Conservation (phyloP, 768 basidiomycete genomes). For the Russula foetens region DNA sequence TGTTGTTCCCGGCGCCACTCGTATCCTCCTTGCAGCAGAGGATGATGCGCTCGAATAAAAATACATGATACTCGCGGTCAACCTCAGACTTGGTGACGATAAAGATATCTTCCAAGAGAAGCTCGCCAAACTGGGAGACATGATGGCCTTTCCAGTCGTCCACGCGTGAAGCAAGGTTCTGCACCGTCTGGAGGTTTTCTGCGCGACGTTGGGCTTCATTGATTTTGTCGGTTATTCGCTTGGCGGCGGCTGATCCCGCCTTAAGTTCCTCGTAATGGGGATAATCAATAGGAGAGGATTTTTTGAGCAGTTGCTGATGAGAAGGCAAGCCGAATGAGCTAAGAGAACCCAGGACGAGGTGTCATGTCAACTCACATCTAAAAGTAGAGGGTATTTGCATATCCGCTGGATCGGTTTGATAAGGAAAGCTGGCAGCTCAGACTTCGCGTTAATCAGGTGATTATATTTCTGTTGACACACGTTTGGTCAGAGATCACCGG, state of each 20-base stretch:
- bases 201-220: conserved; percentile 91
- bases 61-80: conserved; percentile 97
- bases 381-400: conserved; percentile 94
- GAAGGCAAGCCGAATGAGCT: conserved; percentile 6
- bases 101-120: conserved; percentile 92
- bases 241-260: conserved; percentile 75
- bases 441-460: conserved; percentile 80
- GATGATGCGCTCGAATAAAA: conserved; percentile 98
- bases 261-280: conserved; percentile 74
- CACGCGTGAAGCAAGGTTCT: conserved; percentile 76
- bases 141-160: conserved; percentile 99
- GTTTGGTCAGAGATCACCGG: conserved; percentile 18
- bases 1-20: conserved; percentile 40
- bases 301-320: conserved; percentile 65
- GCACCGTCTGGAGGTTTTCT: conserved; percentile 86
- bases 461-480: conserved; percentile 52
- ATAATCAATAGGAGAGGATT: conserved; percentile 53
- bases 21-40: conserved; percentile 94
- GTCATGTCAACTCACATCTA: conserved; percentile 55
- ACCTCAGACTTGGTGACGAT: conserved; percentile 93
- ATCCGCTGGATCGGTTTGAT: conserved; percentile 98
- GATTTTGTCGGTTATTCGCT: conserved; percentile 90
- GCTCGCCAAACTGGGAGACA: conserved; percentile 86
- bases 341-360: conserved; percentile 8
- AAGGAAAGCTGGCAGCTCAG: conserved; percentile 91